These are phyloP conservation scores for Rubia balearica DNA, from an alignment of 305 asterid species.

Conservation along the genomic window DNA sequence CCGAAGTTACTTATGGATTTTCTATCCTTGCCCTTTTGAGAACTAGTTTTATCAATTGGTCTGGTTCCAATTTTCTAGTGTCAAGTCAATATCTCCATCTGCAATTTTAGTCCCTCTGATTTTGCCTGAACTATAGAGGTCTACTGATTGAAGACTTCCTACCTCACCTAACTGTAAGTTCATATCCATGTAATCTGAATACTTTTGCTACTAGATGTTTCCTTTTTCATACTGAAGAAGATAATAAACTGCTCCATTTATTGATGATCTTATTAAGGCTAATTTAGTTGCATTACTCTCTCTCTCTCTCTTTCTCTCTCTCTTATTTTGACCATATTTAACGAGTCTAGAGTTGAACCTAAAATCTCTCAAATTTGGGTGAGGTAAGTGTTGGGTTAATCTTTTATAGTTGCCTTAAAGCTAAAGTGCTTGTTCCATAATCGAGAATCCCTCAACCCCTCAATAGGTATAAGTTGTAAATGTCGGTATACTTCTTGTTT, in stretches of 20 bases:
- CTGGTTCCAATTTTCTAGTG: neutral
- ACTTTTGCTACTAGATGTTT: neutral
- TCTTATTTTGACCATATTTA: neutral
- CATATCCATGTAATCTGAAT: neutral
- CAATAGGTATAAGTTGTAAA: neutral
- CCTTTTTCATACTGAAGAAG: slow-evolving; percentile 1
- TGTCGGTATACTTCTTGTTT: slow-evolving; percentile 14
- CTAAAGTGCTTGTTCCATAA: neutral
- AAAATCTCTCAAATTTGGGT: neutral
- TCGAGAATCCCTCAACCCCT: neutral
- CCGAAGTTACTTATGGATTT: neutral
- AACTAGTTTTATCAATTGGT: neutral
- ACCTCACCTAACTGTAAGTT: neutral
- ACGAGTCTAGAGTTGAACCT: neutral
- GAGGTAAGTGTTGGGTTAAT: neutral
- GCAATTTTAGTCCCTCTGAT: neutral
- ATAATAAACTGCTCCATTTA: neutral
- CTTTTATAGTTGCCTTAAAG: neutral
- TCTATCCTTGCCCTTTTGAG: neutral
- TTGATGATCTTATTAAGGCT: neutral
- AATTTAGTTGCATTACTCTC: neutral
- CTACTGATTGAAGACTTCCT: neutral
- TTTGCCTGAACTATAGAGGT: neutral
- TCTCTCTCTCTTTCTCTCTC: too few species aligned
- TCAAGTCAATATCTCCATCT: neutral